These are phyloP conservation scores for Apiotrichum mycotoxinovorans DNA, from an alignment of 1,284 basidiomycete genomes.

Conservation along the genomic window DNA sequence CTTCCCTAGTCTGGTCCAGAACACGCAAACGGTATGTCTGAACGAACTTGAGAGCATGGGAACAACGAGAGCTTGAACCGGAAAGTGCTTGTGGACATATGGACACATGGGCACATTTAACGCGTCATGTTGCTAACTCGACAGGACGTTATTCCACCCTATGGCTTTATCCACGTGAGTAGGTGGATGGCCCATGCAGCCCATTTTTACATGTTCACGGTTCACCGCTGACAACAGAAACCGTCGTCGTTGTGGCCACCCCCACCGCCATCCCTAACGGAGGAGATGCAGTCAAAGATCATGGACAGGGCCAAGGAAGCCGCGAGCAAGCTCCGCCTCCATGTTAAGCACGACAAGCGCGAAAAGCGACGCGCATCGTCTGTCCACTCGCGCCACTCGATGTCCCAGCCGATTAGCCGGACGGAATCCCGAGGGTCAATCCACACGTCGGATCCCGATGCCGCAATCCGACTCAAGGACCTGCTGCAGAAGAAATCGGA, in stretches of 20 bases:
- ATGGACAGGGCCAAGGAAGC: constrained; percentile 62
- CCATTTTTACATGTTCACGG: neutral
- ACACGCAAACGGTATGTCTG: constrained; percentile 68
- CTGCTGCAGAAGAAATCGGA: neutral
- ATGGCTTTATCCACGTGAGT: constrained; percentile 50
- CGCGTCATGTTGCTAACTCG: constrained; percentile 1
- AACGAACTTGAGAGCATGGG: no score
- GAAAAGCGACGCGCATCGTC: neutral
- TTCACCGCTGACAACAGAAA: constrained; percentile 56
- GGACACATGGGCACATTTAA: neutral
- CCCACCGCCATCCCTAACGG: constrained; percentile 68
- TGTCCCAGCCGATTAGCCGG: neutral
- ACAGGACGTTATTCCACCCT: constrained; percentile 66
- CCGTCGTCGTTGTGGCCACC: constrained; percentile 90
- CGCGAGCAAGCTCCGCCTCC: constrained; percentile 35
- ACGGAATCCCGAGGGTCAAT: neutral
- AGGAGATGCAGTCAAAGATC: constrained; percentile 61
- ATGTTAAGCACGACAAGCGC: neutral
- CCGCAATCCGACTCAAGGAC: neutral
- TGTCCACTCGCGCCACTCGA: no score
- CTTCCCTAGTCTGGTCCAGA: constrained; percentile 76
- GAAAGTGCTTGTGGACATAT: no score
- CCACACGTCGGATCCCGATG: constrained; percentile 8
- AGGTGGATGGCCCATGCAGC: no score
- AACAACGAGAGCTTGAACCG: no score